Conservation (phyloP, 1,284 basidiomycete species). For the Neonothopanus nambi region DNA sequence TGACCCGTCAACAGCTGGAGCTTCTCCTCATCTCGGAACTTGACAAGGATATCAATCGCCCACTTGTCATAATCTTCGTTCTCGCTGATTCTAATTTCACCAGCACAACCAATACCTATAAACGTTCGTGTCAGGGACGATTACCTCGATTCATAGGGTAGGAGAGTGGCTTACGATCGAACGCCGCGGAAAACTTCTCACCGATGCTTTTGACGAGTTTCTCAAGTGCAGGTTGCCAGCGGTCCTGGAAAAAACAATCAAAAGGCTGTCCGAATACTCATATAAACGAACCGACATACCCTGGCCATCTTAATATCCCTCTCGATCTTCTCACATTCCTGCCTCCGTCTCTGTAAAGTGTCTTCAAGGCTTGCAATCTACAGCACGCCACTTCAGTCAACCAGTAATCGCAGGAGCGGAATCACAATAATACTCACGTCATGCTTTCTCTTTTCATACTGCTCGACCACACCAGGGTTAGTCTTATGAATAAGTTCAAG, state of each 20-base stretch:
- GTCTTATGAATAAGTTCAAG: conserved; percentile 75
- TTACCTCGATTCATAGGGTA: conserved; percentile 1
- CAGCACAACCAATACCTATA: conserved; percentile 85
- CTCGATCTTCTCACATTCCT: conserved; percentile 51
- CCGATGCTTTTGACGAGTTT: conserved; percentile 79
- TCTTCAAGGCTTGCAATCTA: conserved; percentile 67
- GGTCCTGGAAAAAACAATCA: conserved; percentile 48
- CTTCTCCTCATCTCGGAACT: conserved; percentile 90
- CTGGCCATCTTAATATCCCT: conserved; percentile 64
- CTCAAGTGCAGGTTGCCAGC: conserved; percentile 87
- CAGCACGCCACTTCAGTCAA: conserved; percentile 5
- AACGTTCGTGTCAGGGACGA: conserved; percentile 2
- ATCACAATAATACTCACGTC: conserved; percentile 48
- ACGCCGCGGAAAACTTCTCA: conserved; percentile 85
- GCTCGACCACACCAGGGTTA: conserved; percentile 76
- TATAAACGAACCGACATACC: conserved; percentile 37
- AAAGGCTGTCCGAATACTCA: not conserved
- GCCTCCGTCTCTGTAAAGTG: conserved; percentile 55
- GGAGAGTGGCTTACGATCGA: conserved; percentile 71
- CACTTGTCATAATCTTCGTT: conserved; percentile 90
- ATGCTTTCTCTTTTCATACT: conserved; percentile 72
- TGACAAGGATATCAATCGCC: conserved; percentile 96
- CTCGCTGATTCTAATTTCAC: conserved; percentile 80
- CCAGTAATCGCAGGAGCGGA: conserved; percentile 5
- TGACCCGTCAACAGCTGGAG: conserved; percentile 86